Percentiles rank a stretch among this genome's conserved stretches.
These are phyloP conservation scores for Tagetes erecta DNA, from an alignment of 129 eudicot species.

Conservation along the genomic window DNA sequence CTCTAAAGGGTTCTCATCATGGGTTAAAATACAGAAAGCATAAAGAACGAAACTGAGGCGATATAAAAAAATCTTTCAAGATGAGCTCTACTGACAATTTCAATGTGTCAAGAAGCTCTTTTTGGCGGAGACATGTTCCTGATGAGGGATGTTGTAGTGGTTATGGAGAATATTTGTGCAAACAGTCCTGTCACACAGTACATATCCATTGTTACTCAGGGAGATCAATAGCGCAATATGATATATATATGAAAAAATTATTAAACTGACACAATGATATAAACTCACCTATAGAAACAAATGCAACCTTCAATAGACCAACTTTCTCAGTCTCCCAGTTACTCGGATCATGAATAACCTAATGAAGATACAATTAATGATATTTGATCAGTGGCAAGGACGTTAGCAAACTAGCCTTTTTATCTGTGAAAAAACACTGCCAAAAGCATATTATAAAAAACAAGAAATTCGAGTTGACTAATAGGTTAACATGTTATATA, in stretches of 20 bases:
- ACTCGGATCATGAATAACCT: slow-evolving; percentile 54
- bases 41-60: slow-evolving; percentile 2
- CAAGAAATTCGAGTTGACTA: neutral
- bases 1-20: neutral
- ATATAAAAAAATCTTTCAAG: neutral
- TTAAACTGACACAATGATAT: neutral
- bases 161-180: slow-evolving; percentile 51
- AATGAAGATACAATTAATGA: slow-evolving; percentile 7
- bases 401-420: slow-evolving; percentile 1
- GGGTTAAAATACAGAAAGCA: slow-evolving; percentile 11
- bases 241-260: neutral
- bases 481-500: neutral
- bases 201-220: slow-evolving; percentile 13
- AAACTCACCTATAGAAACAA: slow-evolving; percentile 50
- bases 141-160: slow-evolving; percentile 54
- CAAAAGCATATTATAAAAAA: neutral
- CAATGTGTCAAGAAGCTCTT: slow-evolving; percentile 54
- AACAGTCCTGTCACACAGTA: slow-evolving; percentile 47
- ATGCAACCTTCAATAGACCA: slow-evolving; percentile 39
- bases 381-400: slow-evolving; percentile 5
- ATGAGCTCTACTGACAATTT: slow-evolving; percentile 11
- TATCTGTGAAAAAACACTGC: neutral
- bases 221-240: neutral
- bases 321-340: slow-evolving; percentile 49
- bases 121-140: slow-evolving; percentile 85